Evolutionary conservation across 2,329 filamentous ascomycete genomes (phyloP).

Genomic region (Alternaria tenuissima): DNA sequence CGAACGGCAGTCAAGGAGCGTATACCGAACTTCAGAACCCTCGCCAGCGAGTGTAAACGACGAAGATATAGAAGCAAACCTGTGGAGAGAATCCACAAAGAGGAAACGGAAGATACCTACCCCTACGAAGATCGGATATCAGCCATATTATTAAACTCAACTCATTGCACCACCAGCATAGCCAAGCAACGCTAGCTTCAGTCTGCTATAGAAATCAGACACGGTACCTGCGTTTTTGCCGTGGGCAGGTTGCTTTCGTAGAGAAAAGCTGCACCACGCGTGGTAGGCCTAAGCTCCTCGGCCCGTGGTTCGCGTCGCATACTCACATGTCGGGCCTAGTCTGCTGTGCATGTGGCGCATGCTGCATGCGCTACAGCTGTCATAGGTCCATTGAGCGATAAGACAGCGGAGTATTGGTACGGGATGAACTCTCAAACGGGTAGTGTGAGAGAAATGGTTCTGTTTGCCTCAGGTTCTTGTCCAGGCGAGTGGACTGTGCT

Average conservation of each 20-base stretch:
- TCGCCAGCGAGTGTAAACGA: slow-evolving; percentile 13
- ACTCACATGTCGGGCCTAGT: background rate
- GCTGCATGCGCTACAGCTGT: slow-evolving; percentile 9
- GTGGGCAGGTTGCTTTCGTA: background rate
- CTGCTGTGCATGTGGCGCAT: background rate
- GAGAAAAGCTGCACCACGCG: background rate
- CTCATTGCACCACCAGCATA: background rate
- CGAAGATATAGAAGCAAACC: background rate
- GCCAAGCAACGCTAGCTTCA: slow-evolving; percentile 3
- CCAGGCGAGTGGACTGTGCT: background rate
- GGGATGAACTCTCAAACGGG: slow-evolving; percentile 1
- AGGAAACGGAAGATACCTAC: slow-evolving; percentile 5
- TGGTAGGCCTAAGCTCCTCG: background rate
- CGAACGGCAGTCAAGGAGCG: background rate
- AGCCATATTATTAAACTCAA: background rate
- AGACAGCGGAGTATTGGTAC: background rate
- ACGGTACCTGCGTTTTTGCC: slow-evolving; percentile 1
- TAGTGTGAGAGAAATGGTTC: background rate
- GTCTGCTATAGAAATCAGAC: background rate
- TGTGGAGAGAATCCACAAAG: background rate
- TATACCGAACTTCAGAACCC: background rate
- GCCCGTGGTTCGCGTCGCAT: slow-evolving; percentile 5
- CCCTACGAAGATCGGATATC: slow-evolving; percentile 3
- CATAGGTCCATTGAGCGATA: background rate
- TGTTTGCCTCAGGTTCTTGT: slow-evolving; percentile 6